These are phyloP conservation scores for Diplocarpon rosae DNA, from an alignment of 2,329 filamentous ascomycete species.

Conservation along the genomic window DNA sequence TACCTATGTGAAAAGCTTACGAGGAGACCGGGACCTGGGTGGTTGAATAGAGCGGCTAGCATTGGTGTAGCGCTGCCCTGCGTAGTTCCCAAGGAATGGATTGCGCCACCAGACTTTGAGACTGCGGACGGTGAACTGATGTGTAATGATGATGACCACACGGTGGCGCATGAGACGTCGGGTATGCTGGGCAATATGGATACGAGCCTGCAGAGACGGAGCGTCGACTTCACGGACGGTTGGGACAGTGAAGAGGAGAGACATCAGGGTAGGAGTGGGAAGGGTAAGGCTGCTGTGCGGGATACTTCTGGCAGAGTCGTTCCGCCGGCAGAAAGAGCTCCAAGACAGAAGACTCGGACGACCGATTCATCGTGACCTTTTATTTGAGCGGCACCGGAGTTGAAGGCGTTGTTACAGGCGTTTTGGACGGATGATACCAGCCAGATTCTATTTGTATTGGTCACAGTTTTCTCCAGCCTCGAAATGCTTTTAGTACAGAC, in stretches of 20 bases:
- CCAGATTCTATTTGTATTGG: constrained; percentile 13
- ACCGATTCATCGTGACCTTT: constrained; percentile 9
- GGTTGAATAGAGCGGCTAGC: constrained; percentile 75
- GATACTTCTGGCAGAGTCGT: constrained; percentile 41
- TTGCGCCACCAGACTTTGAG: constrained; percentile 66
- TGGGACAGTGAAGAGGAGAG: constrained; percentile 39
- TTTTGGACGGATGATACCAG: constrained; percentile 12
- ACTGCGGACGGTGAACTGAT: constrained; percentile 60
- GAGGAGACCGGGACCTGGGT: constrained; percentile 55
- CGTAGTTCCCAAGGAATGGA: constrained; percentile 73
- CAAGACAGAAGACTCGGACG: constrained; percentile 21
- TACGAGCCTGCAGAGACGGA: constrained; percentile 21
- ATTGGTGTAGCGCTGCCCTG: constrained; percentile 74
- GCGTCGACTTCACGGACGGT: constrained; percentile 21
- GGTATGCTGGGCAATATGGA: constrained; percentile 40
- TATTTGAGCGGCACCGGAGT: constrained; percentile 5
- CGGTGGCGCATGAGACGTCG: constrained; percentile 36
- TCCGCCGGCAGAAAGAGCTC: constrained; percentile 42
- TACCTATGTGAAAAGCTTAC: constrained; percentile 66
- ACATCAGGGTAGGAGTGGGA: constrained; percentile 27
- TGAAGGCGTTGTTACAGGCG: constrained; percentile 1
- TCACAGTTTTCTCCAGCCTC: constrained; percentile 6
- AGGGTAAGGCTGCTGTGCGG: constrained; percentile 30
- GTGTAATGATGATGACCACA: constrained; percentile 32
- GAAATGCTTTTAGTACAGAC: constrained; percentile 9